Evolutionary conservation across 1,284 basidiomycete species (phyloP).

Genomic region (Rhodotorula sp.): DNA sequence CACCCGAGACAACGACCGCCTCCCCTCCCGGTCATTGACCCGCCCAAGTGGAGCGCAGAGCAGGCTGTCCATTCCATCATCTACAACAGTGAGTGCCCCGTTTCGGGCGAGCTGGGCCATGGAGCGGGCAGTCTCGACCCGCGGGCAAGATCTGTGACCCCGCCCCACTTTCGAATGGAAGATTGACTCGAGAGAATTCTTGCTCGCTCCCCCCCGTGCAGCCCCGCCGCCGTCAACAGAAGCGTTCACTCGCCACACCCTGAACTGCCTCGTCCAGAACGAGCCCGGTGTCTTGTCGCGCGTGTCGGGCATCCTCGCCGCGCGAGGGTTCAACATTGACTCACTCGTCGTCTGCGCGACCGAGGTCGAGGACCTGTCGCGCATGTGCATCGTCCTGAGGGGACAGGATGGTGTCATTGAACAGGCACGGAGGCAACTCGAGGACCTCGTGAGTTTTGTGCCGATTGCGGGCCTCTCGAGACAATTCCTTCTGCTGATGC

Average conservation of each 20-base stretch:
- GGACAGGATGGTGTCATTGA: slow-evolving; percentile 98
- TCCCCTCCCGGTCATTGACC: slow-evolving; percentile 55
- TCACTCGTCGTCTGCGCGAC: slow-evolving; percentile 98
- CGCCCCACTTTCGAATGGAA: background rate
- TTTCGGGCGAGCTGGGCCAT: background rate
- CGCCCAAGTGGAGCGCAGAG: slow-evolving; percentile 58
- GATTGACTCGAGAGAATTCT: slow-evolving; percentile 44
- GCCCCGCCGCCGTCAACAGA: slow-evolving; percentile 44
- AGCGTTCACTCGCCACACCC: slow-evolving; percentile 67
- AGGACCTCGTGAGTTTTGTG: slow-evolving; percentile 73
- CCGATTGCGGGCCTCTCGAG: too few relatives aligned
- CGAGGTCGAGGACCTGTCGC: slow-evolving; percentile 92
- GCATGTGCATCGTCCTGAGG: slow-evolving; percentile 96
- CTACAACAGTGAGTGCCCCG: slow-evolving; percentile 39
- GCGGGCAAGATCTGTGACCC: background rate
- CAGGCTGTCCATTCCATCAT: slow-evolving; percentile 51
- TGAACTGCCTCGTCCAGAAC: slow-evolving; percentile 99
- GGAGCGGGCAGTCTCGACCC: background rate
- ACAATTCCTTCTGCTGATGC: too few relatives aligned
- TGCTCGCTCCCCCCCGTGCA: slow-evolving; percentile 50
- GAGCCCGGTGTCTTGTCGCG: slow-evolving; percentile 98
- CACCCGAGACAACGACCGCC: slow-evolving; percentile 55
- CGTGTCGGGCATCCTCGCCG: slow-evolving; percentile 95
- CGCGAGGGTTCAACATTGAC: slow-evolving; percentile 92
- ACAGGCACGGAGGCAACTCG: slow-evolving; percentile 88